Conservation (phyloP, 495 filamentous ascomycete species). For the Chaetomium cochliodes region DNA sequence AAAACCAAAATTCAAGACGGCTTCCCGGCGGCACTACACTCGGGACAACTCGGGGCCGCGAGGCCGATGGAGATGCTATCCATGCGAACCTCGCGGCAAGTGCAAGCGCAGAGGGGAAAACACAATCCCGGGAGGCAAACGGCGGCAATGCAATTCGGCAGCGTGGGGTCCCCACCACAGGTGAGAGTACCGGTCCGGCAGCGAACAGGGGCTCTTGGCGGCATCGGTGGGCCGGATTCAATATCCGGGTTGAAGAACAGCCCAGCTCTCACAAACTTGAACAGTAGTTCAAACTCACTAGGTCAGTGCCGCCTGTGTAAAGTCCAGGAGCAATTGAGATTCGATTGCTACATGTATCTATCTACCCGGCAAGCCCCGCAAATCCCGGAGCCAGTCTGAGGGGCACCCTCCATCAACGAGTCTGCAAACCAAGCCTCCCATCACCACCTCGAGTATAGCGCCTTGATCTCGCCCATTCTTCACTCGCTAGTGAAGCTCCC, state of each 20-base stretch:
- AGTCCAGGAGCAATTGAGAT: not conserved
- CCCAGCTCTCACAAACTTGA: not conserved
- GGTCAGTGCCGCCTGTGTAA: too few relatives aligned
- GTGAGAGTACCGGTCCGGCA: not conserved
- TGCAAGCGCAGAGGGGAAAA: conserved; percentile 28
- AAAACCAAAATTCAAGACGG: conserved; percentile 2
- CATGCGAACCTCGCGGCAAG: conserved; percentile 17
- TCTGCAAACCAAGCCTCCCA: not conserved
- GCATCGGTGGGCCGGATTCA: not conserved
- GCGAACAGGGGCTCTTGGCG: conserved; percentile 4
- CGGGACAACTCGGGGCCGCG: conserved; percentile 26
- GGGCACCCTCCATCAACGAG: not conserved
- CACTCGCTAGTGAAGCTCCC: not conserved
- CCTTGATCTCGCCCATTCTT: not conserved
- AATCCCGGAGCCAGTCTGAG: conserved; percentile 14
- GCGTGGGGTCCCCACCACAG: conserved; percentile 23
- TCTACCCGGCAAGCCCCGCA: not conserved
- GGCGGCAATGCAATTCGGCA: conserved; percentile 34
- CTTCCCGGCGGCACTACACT: conserved; percentile 3
- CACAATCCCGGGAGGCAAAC: conserved; percentile 24
- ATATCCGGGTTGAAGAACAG: not conserved
- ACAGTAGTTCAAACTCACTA: not conserved
- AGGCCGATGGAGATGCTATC: conserved; percentile 19
- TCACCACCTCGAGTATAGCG: not conserved
- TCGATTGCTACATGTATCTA: not conserved